Evolutionary conservation across 108 stramenopile genomes (phyloP).

Genomic region (Skeletonema tropicum): DNA sequence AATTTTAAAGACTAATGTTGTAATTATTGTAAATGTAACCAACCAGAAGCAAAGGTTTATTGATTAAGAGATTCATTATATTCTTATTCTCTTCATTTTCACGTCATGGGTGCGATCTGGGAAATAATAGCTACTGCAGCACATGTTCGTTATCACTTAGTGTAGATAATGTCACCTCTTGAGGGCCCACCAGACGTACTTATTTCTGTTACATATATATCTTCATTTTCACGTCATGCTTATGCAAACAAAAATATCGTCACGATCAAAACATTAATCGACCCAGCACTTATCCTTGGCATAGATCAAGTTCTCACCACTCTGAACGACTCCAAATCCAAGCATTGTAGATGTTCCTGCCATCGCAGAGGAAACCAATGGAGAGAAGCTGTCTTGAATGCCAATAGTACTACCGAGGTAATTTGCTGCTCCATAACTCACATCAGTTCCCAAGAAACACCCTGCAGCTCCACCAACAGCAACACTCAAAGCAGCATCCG

Average conservation of each 20-base stretch:
- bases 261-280: background rate
- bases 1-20: too few relatives aligned
- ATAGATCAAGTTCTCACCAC: constrained; percentile 9
- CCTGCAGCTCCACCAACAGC: constrained; percentile 26
- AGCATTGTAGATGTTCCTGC: constrained; percentile 21
- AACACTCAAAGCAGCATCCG: constrained; percentile 13
- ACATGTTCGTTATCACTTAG: too few relatives aligned
- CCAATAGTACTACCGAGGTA: constrained; percentile 13
- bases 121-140: too few relatives aligned
- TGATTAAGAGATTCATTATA: too few relatives aligned
- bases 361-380: background rate
- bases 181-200: too few relatives aligned
- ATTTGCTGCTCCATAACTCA: constrained; percentile 14
- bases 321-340: constrained; percentile 15
- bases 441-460: constrained; percentile 28
- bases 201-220: too few relatives aligned
- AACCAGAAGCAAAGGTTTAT: too few relatives aligned
- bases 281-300: constrained; percentile 5
- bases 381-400: constrained; percentile 6
- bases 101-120: too few relatives aligned
- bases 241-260: background rate
- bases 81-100: too few relatives aligned
- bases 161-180: too few relatives aligned
- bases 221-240: too few relatives aligned
- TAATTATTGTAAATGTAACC: too few relatives aligned